Base-by-base conservation (phyloP, 2,329 filamentous ascomycete genomes). In the Cladosporium sp. region DNA sequence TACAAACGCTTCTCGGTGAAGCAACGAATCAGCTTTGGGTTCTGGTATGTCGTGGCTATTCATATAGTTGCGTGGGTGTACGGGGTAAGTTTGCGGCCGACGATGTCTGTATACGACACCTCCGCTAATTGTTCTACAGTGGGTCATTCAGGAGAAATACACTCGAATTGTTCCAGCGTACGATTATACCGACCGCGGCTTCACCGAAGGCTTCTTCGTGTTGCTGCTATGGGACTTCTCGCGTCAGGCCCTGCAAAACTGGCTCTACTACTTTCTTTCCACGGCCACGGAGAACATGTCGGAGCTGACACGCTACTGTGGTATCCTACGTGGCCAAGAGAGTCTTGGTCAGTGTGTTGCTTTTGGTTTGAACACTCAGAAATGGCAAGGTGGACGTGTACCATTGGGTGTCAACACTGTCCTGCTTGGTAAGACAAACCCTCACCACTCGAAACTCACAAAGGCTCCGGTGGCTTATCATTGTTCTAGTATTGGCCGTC, bases 271-370 rank as follows among this genome's bases (percentile, higher is more conserved):
- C 55, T 64, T 80, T n/a, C 63, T 80, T 2, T 73, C 76, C 0
- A 78, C 72, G 6, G 79, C 73, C 66, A 78, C 76, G 0, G 73
- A 79, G 48, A 78, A 78, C 43, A 78, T 79, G 49, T 76, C 76
- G 1, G 76, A 81, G 53, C 61, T 77, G 13, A 59, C 55, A 41
- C 67, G 72, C 1, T 67, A 72, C 11, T 67, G 69, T 6, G 72
- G 71, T 38, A 68, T 72, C 16, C 55, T 74, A 3, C 60, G 72
- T 7, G 71, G 72, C 0, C 71, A 74, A 40, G 72, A 74, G 52
- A 72, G 69, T 51, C 73, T 72, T 43, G 62, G 67, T 0, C 69
- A 74, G 53, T 71, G 71, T 8, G 62, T 74, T 3, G 66, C 69
- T 0, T 74, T 63, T 51, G 72, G 72, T 0, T 50, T 74, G 18